Evolutionary conservation across 257 asterid genomes (phyloP), one percentile per base, ranked within the genome.

Genomic region (Catharanthus roseus): DNA sequence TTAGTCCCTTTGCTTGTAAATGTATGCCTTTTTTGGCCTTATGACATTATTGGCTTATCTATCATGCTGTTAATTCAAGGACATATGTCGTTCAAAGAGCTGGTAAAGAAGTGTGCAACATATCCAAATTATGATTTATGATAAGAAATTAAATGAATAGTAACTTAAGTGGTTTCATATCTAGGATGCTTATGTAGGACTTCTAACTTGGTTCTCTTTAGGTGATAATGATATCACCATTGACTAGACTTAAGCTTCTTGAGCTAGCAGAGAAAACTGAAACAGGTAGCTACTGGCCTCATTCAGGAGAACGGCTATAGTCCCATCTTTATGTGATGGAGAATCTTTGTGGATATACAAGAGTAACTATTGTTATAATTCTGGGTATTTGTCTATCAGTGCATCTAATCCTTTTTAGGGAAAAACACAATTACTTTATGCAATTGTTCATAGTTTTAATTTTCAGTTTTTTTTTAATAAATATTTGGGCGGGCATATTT

Each of bases 21-120:
- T 62, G 19, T 63, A 23, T 50, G 53, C 42, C 44, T n/a, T 34
- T n/a, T 71, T 75, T 63, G 78, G 49, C 28, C 29, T 54, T 21
- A 55, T 24, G 57, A 53, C 45, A 65, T 71, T 68, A 39, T 56
- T 74, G 66, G 70, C 77, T 41, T 29, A 56, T 53, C 71, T 78
- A 63, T 63, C 57, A 29, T 86, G 84, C 90, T 90, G 98, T 96
- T 93, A 81, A 90, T 90, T 77, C 98, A 89, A 67, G 97, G 98
- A 38, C 98, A 89, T 80, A 79, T 95, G n/a, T 96, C 96, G 66
- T 93, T 93, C 85, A 93, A 79, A 70, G 87, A 86, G 72, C 87
- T 93, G 62, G 81, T 72, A 31, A 73, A 74, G 50, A 90, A 96
- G 98, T 90, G 74, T 62, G 63, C 33, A 10, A 9, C 79, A 5